Evolutionary conservation across 2,329 filamentous ascomycete species (phyloP).

Genomic region (Aspergillus pseudoviridinutans): DNA sequence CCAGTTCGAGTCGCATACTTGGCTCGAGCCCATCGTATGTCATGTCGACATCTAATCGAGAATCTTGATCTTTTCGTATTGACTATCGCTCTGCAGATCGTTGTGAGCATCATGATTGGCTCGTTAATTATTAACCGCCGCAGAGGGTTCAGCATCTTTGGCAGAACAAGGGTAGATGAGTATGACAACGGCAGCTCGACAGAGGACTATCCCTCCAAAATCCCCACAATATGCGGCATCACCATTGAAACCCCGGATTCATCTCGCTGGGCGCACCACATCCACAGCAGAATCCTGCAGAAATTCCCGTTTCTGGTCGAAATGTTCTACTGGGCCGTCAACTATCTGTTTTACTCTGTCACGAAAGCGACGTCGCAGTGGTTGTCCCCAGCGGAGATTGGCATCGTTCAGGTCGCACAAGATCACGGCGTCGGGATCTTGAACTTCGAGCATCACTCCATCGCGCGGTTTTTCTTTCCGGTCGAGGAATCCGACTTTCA

Average conservation of each 20-base stretch:
- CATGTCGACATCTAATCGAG: slow-evolving; percentile 9
- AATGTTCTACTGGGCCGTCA: slow-evolving; percentile 71
- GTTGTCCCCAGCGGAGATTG: slow-evolving; percentile 48
- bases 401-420: slow-evolving; percentile 46
- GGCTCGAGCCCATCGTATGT: slow-evolving; percentile 34
- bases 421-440: slow-evolving; percentile 43
- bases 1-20: slow-evolving; percentile 33
- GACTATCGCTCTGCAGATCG: slow-evolving; percentile 37
- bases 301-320: slow-evolving; percentile 67
- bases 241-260: slow-evolving; percentile 55
- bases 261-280: slow-evolving; percentile 56
- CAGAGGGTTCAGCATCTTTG: slow-evolving; percentile 43
- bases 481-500: slow-evolving; percentile 44
- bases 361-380: slow-evolving; percentile 51
- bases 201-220: slow-evolving; percentile 4
- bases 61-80: background rate
- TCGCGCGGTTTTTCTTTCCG: slow-evolving; percentile 38
- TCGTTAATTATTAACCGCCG: slow-evolving; percentile 48
- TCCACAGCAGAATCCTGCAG: slow-evolving; percentile 61
- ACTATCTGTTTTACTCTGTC: slow-evolving; percentile 60
- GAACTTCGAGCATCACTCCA: slow-evolving; percentile 41
- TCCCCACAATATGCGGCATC: slow-evolving; percentile 40
- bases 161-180: slow-evolving; percentile 11
- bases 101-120: slow-evolving; percentile 47
- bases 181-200: slow-evolving; percentile 2